Evolutionary conservation across 768 basidiomycete genomes (phyloP).

Genomic region (Pilatotrama ljubarskyi): DNA sequence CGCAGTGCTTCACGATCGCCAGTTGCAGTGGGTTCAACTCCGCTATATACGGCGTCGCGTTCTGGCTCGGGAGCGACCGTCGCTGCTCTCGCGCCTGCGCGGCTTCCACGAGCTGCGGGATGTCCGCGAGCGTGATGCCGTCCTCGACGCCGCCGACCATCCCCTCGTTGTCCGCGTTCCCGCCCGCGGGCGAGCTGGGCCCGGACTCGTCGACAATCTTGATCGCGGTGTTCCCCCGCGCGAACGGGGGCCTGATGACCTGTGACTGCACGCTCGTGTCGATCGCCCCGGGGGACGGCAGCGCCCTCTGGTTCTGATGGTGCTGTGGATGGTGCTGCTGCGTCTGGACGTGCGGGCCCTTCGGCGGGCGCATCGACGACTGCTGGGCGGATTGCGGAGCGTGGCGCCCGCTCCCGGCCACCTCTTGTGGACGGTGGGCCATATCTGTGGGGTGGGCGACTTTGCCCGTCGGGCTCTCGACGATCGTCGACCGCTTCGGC

Average conservation of each 20-base stretch:
- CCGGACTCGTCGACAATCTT: slow-evolving; percentile 85
- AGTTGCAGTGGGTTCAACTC: slow-evolving; percentile 84
- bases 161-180: slow-evolving; percentile 38
- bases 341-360: background rate
- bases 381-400: slow-evolving; percentile 29
- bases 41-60: slow-evolving; percentile 78
- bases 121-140: slow-evolving; percentile 90
- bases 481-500: slow-evolving; percentile 91
- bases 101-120: slow-evolving; percentile 89
- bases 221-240: slow-evolving; percentile 81
- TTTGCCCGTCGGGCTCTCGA: slow-evolving; percentile 91
- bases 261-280: slow-evolving; percentile 41
- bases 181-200: slow-evolving; percentile 68
- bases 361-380: slow-evolving; percentile 29
- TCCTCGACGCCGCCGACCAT: slow-evolving; percentile 75
- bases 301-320: slow-evolving; percentile 33
- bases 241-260: slow-evolving; percentile 65
- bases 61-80: slow-evolving; percentile 77
- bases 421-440: slow-evolving; percentile 37
- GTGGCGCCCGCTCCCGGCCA: slow-evolving; percentile 23
- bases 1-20: slow-evolving; percentile 89
- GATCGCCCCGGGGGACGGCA: slow-evolving; percentile 36
- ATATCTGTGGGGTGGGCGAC: slow-evolving; percentile 75
- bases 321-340: slow-evolving; percentile 25
- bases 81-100: slow-evolving; percentile 89